phyloP scores from a whole-genome alignment of 2,329 filamentous ascomycete species.

The Diaporthe velutina region DNA sequence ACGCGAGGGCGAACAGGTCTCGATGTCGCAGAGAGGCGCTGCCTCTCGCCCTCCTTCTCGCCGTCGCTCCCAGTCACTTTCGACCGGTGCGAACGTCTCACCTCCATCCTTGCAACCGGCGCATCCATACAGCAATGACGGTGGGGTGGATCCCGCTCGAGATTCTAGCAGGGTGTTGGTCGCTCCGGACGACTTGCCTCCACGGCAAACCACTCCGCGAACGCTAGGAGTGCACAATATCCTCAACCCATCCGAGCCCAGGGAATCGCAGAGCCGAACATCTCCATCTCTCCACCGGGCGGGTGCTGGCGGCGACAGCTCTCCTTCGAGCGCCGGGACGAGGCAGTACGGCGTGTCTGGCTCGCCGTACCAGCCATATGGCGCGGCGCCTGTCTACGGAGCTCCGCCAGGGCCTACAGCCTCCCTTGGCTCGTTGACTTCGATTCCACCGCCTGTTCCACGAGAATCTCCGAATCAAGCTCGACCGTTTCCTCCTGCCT shows the following conservation, averaged over 20 bases:
- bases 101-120: constrained; percentile 47
- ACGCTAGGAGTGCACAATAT: constrained; percentile 58
- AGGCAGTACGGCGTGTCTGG: constrained; percentile 43
- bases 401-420: constrained; percentile 33
- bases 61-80: constrained; percentile 60
- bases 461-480: constrained; percentile 36
- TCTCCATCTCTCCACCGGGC: constrained; percentile 41
- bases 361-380: constrained; percentile 41
- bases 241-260: constrained; percentile 56
- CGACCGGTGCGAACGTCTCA: constrained; percentile 50
- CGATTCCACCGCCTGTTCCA: constrained; percentile 38
- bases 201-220: constrained; percentile 49
- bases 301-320: constrained; percentile 40
- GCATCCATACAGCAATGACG: constrained; percentile 48
- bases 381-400: constrained; percentile 24
- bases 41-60: constrained; percentile 68
- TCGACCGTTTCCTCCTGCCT: constrained; percentile 38
- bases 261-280: constrained; percentile 41
- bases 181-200: constrained; percentile 47
- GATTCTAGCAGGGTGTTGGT: constrained; percentile 45
- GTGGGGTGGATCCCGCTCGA: constrained; percentile 45
- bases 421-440: constrained; percentile 33
- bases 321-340: constrained; percentile 42
- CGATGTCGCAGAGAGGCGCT: constrained; percentile 74
- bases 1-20: constrained; percentile 69